A percentile compares a stretch with the other conserved stretches of the same genome.
Evolutionary conservation across 345 rosid genomes (phyloP).

Genomic region (Eucalyptus tenuipes): DNA sequence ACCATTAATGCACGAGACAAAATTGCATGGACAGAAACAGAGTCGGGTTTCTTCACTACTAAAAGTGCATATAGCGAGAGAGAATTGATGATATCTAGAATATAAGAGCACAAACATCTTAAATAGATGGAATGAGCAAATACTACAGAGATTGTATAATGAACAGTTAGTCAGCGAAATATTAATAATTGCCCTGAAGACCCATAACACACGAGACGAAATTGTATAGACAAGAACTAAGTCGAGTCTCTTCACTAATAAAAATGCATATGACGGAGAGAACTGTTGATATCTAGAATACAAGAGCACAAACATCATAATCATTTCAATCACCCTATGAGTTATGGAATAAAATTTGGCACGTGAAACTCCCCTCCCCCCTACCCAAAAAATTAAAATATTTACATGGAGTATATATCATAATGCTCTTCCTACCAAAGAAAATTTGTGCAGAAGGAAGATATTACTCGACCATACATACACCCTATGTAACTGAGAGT

Average conservation of each 20-base stretch:
- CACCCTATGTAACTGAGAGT: background rate
- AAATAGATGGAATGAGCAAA: too few species aligned
- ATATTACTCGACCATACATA: background rate
- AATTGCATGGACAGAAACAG: background rate
- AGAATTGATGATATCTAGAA: too few species aligned
- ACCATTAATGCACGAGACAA: background rate
- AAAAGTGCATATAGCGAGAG: background rate
- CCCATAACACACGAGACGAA: background rate
- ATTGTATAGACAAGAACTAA: too few species aligned
- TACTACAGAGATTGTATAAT: background rate
- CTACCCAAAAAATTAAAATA: too few species aligned
- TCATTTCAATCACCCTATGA: background rate
- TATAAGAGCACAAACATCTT: background rate
- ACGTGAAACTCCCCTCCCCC: background rate
- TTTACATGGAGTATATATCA: background rate
- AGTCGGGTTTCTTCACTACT: background rate
- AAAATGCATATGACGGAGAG: background rate
- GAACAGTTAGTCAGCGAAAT: background rate
- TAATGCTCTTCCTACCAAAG: accelerated
- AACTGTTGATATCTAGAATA: background rate
- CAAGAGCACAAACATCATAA: background rate
- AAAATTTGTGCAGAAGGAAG: background rate
- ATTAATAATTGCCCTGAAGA: too few species aligned
- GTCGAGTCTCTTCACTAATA: background rate
- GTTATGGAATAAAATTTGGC: background rate